Conservation (phyloP, 768 basidiomycete genomes). For the Suillus decipiens region DNA sequence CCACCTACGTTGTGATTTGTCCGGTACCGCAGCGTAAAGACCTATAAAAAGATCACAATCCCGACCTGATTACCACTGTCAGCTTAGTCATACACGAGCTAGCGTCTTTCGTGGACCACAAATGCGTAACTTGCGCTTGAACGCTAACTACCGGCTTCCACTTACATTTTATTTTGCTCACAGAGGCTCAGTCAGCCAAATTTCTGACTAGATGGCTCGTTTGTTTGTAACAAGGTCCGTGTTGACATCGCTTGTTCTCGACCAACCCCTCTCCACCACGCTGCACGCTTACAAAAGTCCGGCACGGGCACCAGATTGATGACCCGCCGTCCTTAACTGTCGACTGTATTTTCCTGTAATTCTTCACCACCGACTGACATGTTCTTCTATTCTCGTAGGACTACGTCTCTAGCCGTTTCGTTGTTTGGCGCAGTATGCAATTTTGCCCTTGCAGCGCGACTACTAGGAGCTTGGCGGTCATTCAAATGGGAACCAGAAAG, state of each 20-base stretch:
- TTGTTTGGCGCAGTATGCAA: slow-evolving; percentile 43
- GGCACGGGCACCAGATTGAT: background rate
- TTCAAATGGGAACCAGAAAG: slow-evolving; percentile 48
- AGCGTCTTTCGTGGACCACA: background rate
- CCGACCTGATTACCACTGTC: background rate
- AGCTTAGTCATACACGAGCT: background rate
- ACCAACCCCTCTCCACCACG: slow-evolving; percentile 10
- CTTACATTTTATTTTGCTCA: background rate
- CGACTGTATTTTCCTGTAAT: too few relatives aligned
- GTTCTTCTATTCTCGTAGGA: slow-evolving; percentile 27
- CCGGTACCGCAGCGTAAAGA: background rate
- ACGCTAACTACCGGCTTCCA: background rate
- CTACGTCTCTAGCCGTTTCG: slow-evolving; percentile 39
- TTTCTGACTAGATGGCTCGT: slow-evolving; percentile 5
- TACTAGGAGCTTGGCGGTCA: slow-evolving; percentile 45
- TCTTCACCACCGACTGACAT: slow-evolving; percentile 8
- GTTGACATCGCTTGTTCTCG: background rate
- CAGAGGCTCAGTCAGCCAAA: background rate
- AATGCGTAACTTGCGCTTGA: background rate
- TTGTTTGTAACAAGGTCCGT: slow-evolving; percentile 19
- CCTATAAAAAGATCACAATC: background rate
- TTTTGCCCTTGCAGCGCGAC: slow-evolving; percentile 39
- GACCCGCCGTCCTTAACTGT: background rate
- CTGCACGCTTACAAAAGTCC: slow-evolving; percentile 13
- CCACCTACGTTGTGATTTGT: background rate